Base-by-base conservation (phyloP, 2,329 filamentous ascomycete species). In the Diaporthe sp. region DNA sequence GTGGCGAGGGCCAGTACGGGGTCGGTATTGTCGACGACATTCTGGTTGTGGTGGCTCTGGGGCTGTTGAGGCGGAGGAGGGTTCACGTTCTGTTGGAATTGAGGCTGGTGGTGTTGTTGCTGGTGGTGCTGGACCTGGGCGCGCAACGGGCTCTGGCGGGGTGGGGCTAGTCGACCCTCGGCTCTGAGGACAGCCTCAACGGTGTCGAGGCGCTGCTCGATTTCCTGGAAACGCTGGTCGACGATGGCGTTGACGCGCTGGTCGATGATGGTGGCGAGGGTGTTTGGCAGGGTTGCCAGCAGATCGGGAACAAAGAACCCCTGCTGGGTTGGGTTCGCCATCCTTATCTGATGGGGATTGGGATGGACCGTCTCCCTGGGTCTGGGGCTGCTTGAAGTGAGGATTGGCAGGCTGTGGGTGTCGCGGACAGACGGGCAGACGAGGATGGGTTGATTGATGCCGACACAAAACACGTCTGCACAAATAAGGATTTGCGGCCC, bases 1-100 rank as follows among this genome's bases (percentile, higher is more conserved):
- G 39, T 74, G 71, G 74, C 74, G 25, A 75, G 74, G 37, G 74
- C 74, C 74, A 75, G 70, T 37, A 75, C 74, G 44, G 74, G 74
- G 39, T 75, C 74, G 37, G 56, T 44, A 19, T 53, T 75, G 50
- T 73, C 74, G 68, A 75, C 74, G 59, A 69, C 74, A 75, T 75
- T 75, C 22, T 73, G 74, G 37, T 58, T 59, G 27, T 73, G 72
- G 32, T 74, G 68, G 35, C 17, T 39, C 42, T 61, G 72, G 12
- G 58, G 66, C 42, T 71, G 72, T 5, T 32, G 61, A 44, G 63
- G 70, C 37, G 22, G 71, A n/a, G 65, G 47, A n/a, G 56, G 63
- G 47, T 73, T 69, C 27, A 63, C 56, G 44, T 42, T 63, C 51
- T 47, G 65, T n/a, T 73, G 71, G 53, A 58, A 69, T 19, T 75